phyloP scores from a whole-genome alignment of 768 basidiomycete genomes.

The Agaricus bisporus region DNA sequence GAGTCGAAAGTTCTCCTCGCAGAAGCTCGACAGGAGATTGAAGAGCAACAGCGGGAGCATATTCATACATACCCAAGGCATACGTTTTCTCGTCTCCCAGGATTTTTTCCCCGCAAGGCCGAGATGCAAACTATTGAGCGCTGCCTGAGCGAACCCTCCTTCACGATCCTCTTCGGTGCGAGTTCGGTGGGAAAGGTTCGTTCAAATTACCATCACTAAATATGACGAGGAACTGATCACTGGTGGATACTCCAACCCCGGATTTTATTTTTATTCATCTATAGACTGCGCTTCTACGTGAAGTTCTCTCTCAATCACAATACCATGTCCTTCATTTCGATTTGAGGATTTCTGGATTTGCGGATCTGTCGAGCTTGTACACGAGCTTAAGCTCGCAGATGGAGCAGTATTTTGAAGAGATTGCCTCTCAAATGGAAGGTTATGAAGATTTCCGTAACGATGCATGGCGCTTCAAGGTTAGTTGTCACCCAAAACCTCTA shows the following conservation, averaged over 20 bases:
- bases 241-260: neutral
- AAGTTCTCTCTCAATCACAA: constrained; percentile 59
- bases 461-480: constrained; percentile 74
- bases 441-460: constrained; percentile 72
- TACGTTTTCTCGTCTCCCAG: constrained; percentile 71
- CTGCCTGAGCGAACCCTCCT: constrained; percentile 65
- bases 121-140: constrained; percentile 65
- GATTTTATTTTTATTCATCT: neutral
- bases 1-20: constrained; percentile 74
- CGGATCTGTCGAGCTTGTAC: constrained; percentile 74
- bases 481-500: neutral
- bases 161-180: constrained; percentile 76
- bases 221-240: neutral
- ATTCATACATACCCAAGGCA: constrained; percentile 66
- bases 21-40: constrained; percentile 71
- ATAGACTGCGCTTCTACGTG: constrained; percentile 72
- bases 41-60: constrained; percentile 53
- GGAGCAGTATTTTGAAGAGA: constrained; percentile 71
- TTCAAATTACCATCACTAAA: neutral
- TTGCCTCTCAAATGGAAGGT: constrained; percentile 52
- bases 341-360: constrained; percentile 78
- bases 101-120: constrained; percentile 63
- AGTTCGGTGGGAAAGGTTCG: constrained; percentile 76
- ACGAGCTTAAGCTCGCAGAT: constrained; percentile 73
- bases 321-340: constrained; percentile 85